Evolutionary conservation across 2,329 filamentous ascomycete species (phyloP).

Genomic region (Torrubiellomyces zombiae): DNA sequence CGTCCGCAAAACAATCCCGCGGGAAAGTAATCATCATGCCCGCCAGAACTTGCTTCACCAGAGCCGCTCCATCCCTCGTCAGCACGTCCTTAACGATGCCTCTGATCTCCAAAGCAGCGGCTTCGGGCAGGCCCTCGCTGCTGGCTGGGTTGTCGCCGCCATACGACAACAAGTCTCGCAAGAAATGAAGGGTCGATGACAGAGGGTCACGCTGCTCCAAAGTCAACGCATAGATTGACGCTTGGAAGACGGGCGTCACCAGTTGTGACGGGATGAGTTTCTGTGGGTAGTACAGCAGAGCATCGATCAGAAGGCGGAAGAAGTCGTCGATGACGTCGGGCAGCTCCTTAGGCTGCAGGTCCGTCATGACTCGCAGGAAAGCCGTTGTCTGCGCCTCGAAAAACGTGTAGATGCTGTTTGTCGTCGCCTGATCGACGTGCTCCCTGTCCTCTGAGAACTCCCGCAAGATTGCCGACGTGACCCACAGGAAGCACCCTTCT

Average conservation of each 20-base stretch:
- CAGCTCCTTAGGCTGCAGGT: slow-evolving; percentile 56
- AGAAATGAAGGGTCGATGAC: slow-evolving; percentile 80
- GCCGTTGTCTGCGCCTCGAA: slow-evolving; percentile 85
- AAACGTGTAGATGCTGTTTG: slow-evolving; percentile 79
- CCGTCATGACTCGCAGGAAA: slow-evolving; percentile 78
- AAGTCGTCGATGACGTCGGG: slow-evolving; percentile 88
- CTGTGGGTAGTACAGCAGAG: slow-evolving; percentile 80
- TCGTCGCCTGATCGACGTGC: slow-evolving; percentile 64
- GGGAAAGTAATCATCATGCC: slow-evolving; percentile 99
- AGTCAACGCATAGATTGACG: slow-evolving; percentile 70
- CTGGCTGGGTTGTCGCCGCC: slow-evolving; percentile 58
- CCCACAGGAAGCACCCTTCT: slow-evolving; percentile 98
- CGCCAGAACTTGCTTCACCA: slow-evolving; percentile 80
- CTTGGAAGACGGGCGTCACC: slow-evolving; percentile 69
- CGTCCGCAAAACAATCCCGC: slow-evolving; percentile 85
- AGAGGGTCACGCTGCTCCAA: slow-evolving; percentile 85
- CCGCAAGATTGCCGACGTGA: slow-evolving; percentile 81
- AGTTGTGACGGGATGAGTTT: slow-evolving; percentile 66
- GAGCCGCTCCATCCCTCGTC: slow-evolving; percentile 49
- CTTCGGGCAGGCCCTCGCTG: slow-evolving; percentile 36
- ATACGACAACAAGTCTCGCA: slow-evolving; percentile 81
- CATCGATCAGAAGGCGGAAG: slow-evolving; percentile 83
- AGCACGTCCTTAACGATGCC: slow-evolving; percentile 59
- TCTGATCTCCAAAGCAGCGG: slow-evolving; percentile 53
- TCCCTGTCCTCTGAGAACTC: slow-evolving; percentile 90